These are phyloP conservation scores for Scedosporium dehoogii DNA, from an alignment of 2,329 filamentous ascomycete genomes.

Conservation along the genomic window DNA sequence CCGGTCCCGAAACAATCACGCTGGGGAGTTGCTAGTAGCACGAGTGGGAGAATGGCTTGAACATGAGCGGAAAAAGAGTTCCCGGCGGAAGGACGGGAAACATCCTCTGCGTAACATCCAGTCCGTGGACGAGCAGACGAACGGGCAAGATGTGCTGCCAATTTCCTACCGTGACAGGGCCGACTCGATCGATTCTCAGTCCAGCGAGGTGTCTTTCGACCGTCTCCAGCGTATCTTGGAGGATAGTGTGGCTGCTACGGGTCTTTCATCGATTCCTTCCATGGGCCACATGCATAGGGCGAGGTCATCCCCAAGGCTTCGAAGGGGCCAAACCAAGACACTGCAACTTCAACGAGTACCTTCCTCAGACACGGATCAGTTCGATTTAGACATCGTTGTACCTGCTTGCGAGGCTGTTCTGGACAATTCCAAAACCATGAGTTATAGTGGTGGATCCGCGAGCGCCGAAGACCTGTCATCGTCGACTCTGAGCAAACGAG, in stretches of 20 bases:
- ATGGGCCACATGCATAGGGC: slow-evolving; percentile 31
- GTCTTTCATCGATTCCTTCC: slow-evolving; percentile 34
- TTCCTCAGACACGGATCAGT: slow-evolving; percentile 78
- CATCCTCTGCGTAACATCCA: slow-evolving; percentile 28
- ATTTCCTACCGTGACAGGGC: slow-evolving; percentile 22
- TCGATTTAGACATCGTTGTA: slow-evolving; percentile 72
- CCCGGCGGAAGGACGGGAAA: slow-evolving; percentile 38
- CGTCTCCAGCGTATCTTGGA: slow-evolving; percentile 72
- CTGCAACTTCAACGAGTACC: slow-evolving; percentile 34
- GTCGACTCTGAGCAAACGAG: neutral
- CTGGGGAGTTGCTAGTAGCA: slow-evolving; percentile 50
- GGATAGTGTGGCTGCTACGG: slow-evolving; percentile 48
- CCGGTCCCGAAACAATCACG: slow-evolving; percentile 26
- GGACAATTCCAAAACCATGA: slow-evolving; percentile 83
- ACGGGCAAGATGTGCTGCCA: slow-evolving; percentile 14
- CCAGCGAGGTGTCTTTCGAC: slow-evolving; percentile 65
- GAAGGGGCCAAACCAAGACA: slow-evolving; percentile 18
- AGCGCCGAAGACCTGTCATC: slow-evolving; percentile 29
- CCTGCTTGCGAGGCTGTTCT: slow-evolving; percentile 75
- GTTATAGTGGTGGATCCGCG: slow-evolving; percentile 52
- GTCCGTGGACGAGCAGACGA: slow-evolving; percentile 15
- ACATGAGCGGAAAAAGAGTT: slow-evolving; percentile 58
- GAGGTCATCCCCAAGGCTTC: slow-evolving; percentile 30
- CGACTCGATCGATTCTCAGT: slow-evolving; percentile 54
- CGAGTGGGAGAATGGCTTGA: slow-evolving; percentile 80